phyloP scores from a whole-genome alignment of 805 yeast species.

The Maudiozyma barnettii region DNA sequence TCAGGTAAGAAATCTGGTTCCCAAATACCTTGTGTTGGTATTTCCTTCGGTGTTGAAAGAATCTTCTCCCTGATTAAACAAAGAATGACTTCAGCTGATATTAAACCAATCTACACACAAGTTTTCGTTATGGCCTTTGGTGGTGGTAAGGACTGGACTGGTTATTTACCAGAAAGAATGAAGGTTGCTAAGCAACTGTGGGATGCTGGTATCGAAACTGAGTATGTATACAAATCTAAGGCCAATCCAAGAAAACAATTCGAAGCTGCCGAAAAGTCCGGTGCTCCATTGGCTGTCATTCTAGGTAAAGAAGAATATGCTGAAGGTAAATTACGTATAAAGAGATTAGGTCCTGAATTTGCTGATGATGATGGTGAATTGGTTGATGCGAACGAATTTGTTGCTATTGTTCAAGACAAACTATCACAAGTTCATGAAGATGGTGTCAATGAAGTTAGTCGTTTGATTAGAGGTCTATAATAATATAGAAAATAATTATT shows the following conservation, averaged over 20 bases:
- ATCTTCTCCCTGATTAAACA: conserved; percentile 82
- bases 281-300: conserved; percentile 83
- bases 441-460: conserved; percentile 56
- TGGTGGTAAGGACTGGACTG: conserved; percentile 94
- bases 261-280: conserved; percentile 93
- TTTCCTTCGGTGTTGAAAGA: conserved; percentile 95
- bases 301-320: conserved; percentile 87
- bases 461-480: conserved; percentile 49
- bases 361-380: conserved; percentile 81
- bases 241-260: conserved; percentile 94
- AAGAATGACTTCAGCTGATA: conserved; percentile 44
- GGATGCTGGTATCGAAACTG: conserved; percentile 83
- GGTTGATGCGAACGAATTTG: conserved; percentile 52
- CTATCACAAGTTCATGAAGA: conserved; percentile 41
- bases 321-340: conserved; percentile 74
- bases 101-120: conserved; percentile 82
- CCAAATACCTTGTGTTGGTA: conserved; percentile 93
- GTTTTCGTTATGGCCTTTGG: conserved; percentile 97
- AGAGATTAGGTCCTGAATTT: conserved; percentile 82
- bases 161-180: conserved; percentile 90
- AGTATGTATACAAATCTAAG: conserved; percentile 84
- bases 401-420: conserved; percentile 41
- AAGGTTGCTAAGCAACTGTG: conserved; percentile 70
- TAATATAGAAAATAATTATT: not conserved
- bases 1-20: conserved; percentile 59